Percentiles rank a stretch among this genome's conserved stretches.
Conservation (phyloP, 805 yeast genomes). For the Soucietia sequanensis region DNA sequence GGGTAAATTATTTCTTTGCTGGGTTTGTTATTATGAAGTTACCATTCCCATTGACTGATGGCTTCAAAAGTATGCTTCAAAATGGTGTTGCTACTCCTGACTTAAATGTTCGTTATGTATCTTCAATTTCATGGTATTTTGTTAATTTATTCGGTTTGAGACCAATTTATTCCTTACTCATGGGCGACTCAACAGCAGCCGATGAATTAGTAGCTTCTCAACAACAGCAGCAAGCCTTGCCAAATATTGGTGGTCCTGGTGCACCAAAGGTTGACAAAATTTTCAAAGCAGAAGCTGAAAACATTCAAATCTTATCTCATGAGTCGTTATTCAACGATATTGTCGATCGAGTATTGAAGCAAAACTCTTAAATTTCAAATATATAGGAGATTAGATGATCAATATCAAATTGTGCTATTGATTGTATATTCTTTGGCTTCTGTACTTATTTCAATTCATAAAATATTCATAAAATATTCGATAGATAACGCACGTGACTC, state of each 20-base stretch:
- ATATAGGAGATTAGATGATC: no score
- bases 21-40: conserved; percentile 78
- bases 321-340: conserved; percentile 53
- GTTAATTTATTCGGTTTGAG: conserved; percentile 81
- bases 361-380: no score
- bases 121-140: conserved; percentile 94
- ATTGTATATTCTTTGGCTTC: no score
- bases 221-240: conserved; percentile 39
- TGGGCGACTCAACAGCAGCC: conserved; percentile 51
- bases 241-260: conserved; percentile 50
- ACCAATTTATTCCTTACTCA: conserved; percentile 70
- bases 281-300: conserved; percentile 71
- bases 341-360: conserved; percentile 50
- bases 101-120: conserved; percentile 87
- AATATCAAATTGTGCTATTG: no score
- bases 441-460: no score
- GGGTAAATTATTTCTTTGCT: conserved; percentile 92
- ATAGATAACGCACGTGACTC: no score
- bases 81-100: conserved; percentile 81
- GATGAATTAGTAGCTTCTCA: conserved; percentile 44
- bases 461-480: no score
- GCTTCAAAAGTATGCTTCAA: conserved; percentile 91
- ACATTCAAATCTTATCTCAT: conserved; percentile 61
- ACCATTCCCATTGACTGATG: conserved; percentile 87
- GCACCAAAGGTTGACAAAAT: conserved; percentile 62